Base-by-base conservation (phyloP, 352 stramenopile genomes). In the Phytophthora multivora region DNA sequence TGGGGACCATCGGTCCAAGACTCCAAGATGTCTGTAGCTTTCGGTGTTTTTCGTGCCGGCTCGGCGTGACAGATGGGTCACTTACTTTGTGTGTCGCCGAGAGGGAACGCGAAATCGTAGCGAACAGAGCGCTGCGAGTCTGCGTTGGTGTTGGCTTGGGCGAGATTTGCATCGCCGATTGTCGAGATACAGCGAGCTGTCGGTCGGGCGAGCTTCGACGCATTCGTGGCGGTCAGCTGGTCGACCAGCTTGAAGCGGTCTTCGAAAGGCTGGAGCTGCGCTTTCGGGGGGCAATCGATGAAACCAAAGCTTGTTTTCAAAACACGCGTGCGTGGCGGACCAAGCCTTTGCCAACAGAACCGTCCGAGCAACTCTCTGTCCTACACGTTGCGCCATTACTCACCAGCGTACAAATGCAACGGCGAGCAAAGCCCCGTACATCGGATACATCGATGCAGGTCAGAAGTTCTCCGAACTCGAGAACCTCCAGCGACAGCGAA, bases 91-190 rank as follows among this genome's bases (percentile, higher is more conserved):
- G 35, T 43, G 23, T 49, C 47, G 36, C 23, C 35, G 40, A 45
- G 56, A 64, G 52, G 46, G 53, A 63, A 63, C 54, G 60, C 35
- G 60, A 63, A 64, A 64, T 63, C 23, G 60, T 47, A 19, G 60
- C 40, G 56, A 49, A 13, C 26, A 47, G 42, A 46, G 31, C 42
- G 13, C 18, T 19, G 43, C 41, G 18, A 46, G 21, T 56, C 23
- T 51, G n/a, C 46, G 57, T 64, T 39, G 21, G 15, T 45, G 28
- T 40, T 18, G 36, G 16, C 4, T 13, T 13, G 3, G 13, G 18
- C 35, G 46, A 33, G 60, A 69, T 69, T 59, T 69, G 61, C 52
- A 63, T 59, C 54, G 61, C 53, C 39, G 53, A 51, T 68, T 49
- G 60, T 59, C 48, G 49, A 35, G 49, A 54, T 36, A 23, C 39